Conservation (phyloP, 2,329 filamentous ascomycete genomes). For the Laburnicola sp. region DNA sequence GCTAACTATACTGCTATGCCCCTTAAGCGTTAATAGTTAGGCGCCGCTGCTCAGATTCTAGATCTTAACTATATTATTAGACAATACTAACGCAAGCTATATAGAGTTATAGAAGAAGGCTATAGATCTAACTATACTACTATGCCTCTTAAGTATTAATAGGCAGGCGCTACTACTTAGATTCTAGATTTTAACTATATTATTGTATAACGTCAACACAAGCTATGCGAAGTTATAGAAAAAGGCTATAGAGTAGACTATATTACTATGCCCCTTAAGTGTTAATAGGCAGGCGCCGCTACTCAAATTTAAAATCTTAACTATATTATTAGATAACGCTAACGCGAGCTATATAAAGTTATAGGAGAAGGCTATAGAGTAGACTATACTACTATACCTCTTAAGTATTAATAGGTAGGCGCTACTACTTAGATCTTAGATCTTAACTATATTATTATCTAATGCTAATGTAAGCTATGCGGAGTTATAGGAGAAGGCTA, state of each 20-base stretch:
- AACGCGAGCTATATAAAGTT: neutral
- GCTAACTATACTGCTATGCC: neutral
- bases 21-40: slow-evolving; percentile 12
- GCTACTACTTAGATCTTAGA: slow-evolving; percentile 1
- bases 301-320: neutral
- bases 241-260: slow-evolving; percentile 57
- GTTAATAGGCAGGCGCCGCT: slow-evolving; percentile 16
- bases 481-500: slow-evolving; percentile 8
- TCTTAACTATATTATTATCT: neutral
- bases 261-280: slow-evolving; percentile 19
- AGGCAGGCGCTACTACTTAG: slow-evolving; percentile 6
- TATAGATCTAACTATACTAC: no score
- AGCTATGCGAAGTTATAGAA: neutral
- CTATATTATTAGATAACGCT: neutral
- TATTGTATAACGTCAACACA: neutral
- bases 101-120: slow-evolving; percentile 1
- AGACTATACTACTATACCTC: neutral
- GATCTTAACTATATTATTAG: slow-evolving; percentile 17
- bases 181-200: neutral
- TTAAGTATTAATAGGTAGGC: neutral
- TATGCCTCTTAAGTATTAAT: no score
- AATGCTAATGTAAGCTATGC: neutral
- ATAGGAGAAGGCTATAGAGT: neutral
- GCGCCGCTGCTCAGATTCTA: slow-evolving; percentile 17
- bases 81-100: slow-evolving; percentile 17